A percentile compares a stretch with the other conserved stretches of the same genome.
These are phyloP conservation scores for Zygoascus sp. DNA, from an alignment of 1,139 yeast genomes.

Conservation along the genomic window DNA sequence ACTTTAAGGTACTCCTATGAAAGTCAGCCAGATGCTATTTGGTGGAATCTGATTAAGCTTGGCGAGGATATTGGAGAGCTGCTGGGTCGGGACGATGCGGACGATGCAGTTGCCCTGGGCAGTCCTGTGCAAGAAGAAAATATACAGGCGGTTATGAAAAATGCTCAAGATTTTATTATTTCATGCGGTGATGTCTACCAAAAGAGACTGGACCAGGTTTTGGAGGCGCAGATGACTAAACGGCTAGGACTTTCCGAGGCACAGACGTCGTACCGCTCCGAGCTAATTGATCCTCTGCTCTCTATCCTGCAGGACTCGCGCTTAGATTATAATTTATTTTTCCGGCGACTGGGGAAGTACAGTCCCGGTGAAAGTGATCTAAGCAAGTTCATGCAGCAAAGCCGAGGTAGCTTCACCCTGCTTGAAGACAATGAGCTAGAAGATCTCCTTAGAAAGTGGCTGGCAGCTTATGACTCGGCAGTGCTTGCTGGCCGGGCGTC, in stretches of 20 bases:
- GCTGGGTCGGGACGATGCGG: slow-evolving; percentile 36
- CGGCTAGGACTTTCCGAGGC: slow-evolving; percentile 61
- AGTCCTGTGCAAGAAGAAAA: slow-evolving; percentile 40
- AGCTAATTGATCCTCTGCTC: slow-evolving; percentile 47
- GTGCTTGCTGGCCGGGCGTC: slow-evolving; percentile 35
- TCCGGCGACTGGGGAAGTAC: slow-evolving; percentile 54
- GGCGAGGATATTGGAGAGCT: slow-evolving; percentile 83
- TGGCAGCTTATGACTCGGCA: slow-evolving; percentile 39
- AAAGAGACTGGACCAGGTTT: slow-evolving; percentile 53
- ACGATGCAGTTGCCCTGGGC: slow-evolving; percentile 36
- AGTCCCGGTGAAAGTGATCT: slow-evolving; percentile 28
- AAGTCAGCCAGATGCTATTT: slow-evolving; percentile 78
- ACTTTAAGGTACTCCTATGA: slow-evolving; percentile 66
- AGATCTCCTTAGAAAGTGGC: slow-evolving; percentile 37
- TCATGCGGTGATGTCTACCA: slow-evolving; percentile 64
- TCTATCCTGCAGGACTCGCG: slow-evolving; percentile 57
- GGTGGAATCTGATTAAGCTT: slow-evolving; percentile 88
- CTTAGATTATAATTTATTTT: slow-evolving; percentile 78
- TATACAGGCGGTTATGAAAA: slow-evolving; percentile 48
- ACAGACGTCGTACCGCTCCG: slow-evolving; percentile 45
- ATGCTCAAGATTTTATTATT: slow-evolving; percentile 65
- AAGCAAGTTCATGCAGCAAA: slow-evolving; percentile 37
- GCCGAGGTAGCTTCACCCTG: slow-evolving; percentile 30
- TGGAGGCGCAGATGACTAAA: slow-evolving; percentile 54
- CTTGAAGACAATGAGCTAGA: slow-evolving; percentile 33